Base-by-base conservation (phyloP, 1,284 basidiomycete species). In the Anthracocystis walkeri region DNA sequence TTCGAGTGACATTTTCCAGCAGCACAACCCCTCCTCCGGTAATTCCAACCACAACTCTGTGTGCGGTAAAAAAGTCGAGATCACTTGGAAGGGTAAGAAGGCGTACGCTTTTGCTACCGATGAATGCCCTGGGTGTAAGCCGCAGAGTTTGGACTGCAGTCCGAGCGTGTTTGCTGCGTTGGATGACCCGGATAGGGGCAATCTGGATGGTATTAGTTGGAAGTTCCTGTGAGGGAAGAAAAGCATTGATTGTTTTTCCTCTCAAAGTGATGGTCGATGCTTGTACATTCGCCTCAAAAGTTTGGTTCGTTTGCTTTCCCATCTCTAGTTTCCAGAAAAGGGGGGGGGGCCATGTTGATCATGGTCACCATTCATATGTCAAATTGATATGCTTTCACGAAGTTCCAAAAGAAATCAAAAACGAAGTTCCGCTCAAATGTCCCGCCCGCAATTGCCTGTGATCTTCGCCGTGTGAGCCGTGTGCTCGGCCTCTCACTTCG, bases 81-180 rank as follows among this genome's bases (percentile, higher is more conserved):
- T 94, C 80, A 85, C 87, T 1, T 75, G 77, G 67, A 89, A 88
- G 80, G 61, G 68, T 14, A 72, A 87, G 16, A 88, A 88, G 0
- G 86, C 88, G 2, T 75, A 82, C 3, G 92, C 92, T 0, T 87
- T 85, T 6, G 89, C 93, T 66, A 88, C 88, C 78, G 92, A 93
- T 81, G 87, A 71, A 90, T 93, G 92, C 83, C 89, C 89, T 54
- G 89, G 88, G n/a, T 94, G 93, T 81, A 89, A 90, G 1, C 87
- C 84, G 42, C 90, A 88, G 23, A 92, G 89, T 42, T 89, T 96
- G 58, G 94, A 97, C 87, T 87, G 95, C 65, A 91, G 91, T 12
- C 83, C 85, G 4, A 88, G 90, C 44, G 89, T 97, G 31, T 97
- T 97, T 87, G 44, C 55, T 1, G 35, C 18, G 7, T 35, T 82